Conservation (phyloP, 192 early-diverging fungal genomes). For the Funneliformis mosseae region DNA sequence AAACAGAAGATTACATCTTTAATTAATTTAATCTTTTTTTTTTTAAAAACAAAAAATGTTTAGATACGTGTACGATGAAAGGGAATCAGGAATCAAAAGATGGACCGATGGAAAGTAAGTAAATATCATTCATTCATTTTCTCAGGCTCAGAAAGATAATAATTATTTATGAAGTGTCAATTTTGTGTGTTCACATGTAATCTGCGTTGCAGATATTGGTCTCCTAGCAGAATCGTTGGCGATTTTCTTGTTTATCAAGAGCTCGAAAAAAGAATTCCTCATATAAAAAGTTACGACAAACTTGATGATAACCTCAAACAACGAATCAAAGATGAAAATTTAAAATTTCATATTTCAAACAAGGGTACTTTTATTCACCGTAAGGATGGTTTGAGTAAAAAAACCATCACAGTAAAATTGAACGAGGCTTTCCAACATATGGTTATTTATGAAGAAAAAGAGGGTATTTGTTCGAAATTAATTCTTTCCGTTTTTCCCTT, state of each 20-base stretch:
- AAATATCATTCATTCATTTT: background rate
- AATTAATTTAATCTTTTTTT: background rate
- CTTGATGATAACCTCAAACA: slow-evolving; percentile 31
- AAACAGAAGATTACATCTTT: background rate
- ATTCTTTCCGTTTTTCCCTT: background rate
- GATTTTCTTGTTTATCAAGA: slow-evolving; percentile 48
- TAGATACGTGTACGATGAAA: slow-evolving; percentile 48
- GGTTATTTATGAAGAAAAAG: slow-evolving; percentile 22
- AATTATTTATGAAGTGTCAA: too few relatives aligned
- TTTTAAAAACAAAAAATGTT: background rate
- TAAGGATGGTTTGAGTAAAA: slow-evolving; percentile 44
- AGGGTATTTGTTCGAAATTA: background rate
- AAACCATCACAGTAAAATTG: slow-evolving; percentile 41
- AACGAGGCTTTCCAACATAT: slow-evolving; percentile 16
- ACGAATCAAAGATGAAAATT: slow-evolving; percentile 37
- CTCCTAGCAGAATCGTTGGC: slow-evolving; percentile 42
- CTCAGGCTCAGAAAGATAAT: too few relatives aligned
- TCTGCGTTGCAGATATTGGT: slow-evolving; percentile 37
- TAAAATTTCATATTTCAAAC: slow-evolving; percentile 36
- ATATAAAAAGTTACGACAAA: slow-evolving; percentile 36
- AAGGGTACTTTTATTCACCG: slow-evolving; percentile 47
- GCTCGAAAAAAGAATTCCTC: slow-evolving; percentile 34
- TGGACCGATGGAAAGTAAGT: slow-evolving; percentile 46
- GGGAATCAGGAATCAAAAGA: slow-evolving; percentile 41
- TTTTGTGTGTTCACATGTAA: too few relatives aligned